Evolutionary conservation across 2,329 filamentous ascomycete species (phyloP).

Genomic region (Cordyceps militaris): DNA sequence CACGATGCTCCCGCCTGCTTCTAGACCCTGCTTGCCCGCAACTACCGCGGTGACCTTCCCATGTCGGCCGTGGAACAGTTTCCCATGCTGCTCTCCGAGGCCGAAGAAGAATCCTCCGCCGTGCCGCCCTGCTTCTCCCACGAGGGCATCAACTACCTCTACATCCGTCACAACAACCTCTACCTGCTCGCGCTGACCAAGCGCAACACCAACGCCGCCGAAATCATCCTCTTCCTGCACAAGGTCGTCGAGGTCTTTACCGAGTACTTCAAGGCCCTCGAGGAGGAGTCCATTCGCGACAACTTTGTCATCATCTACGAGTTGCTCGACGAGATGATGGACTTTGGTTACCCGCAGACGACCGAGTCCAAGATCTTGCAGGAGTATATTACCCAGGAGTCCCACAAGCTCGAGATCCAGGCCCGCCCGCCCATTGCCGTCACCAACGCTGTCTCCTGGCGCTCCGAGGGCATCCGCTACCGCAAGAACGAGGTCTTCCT

Average conservation of each 20-base stretch:
- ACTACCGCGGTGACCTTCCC: conserved; percentile 96
- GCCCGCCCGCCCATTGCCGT: conserved; percentile 94
- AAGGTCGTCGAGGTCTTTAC: conserved; percentile 98
- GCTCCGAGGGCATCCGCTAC: conserved; percentile 95
- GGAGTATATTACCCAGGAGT: conserved; percentile 99
- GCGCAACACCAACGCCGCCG: conserved; percentile 96
- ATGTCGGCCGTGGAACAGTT: conserved; percentile 99
- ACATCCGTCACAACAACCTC: conserved; percentile 98
- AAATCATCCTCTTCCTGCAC: conserved; percentile 96
- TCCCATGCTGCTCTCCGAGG: conserved; percentile 89
- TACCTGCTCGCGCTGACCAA: conserved; percentile 97
- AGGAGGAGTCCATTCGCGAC: conserved; percentile 97
- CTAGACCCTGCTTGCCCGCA: conserved; percentile 93
- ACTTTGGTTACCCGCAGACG: conserved; percentile 98
- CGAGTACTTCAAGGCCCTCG: conserved; percentile 98
- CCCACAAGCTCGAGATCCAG: conserved; percentile 95
- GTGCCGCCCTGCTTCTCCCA: conserved; percentile 97
- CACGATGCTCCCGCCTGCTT: conserved; percentile 11
- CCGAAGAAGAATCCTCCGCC: conserved; percentile 97
- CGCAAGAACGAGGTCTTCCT: conserved; percentile 99
- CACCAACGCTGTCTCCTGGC: conserved; percentile 96
- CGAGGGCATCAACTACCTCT: conserved; percentile 99
- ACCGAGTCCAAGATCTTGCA: conserved; percentile 98
- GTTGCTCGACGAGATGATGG: conserved; percentile 99
- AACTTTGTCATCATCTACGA: conserved; percentile 99